phyloP scores from a whole-genome alignment of 305 asterid genomes.

The Fraxinus sp. region DNA sequence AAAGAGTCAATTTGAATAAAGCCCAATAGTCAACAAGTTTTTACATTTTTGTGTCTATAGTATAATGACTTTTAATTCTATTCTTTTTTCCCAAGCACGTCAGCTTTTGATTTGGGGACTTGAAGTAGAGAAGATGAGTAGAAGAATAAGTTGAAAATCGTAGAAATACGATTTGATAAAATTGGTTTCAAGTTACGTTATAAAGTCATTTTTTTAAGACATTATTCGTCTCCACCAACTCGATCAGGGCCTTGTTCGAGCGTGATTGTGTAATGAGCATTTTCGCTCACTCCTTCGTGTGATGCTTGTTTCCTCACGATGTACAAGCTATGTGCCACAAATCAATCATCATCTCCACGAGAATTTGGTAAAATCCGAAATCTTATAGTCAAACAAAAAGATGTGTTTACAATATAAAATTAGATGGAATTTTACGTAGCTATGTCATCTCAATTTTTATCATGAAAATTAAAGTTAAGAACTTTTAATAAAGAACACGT shows the following conservation, averaged over 20 bases:
- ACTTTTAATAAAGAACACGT: neutral
- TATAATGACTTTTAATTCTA: too few species aligned
- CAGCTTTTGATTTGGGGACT: neutral
- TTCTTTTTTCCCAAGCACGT: neutral
- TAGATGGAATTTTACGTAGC: neutral
- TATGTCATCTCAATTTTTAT: neutral
- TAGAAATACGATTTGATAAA: neutral
- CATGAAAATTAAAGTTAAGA: neutral
- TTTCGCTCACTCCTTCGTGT: neutral
- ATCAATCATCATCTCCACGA: neutral
- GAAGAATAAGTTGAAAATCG: neutral
- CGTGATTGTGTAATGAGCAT: too few species aligned
- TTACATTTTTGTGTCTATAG: neutral
- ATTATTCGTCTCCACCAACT: too few species aligned
- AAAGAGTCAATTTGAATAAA: too few species aligned
- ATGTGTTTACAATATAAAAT: neutral
- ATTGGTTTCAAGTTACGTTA: neutral
- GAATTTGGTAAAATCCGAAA: neutral
- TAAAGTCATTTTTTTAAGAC: neutral
- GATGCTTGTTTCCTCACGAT: neutral
- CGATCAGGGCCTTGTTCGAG: too few species aligned
- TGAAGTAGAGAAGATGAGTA: neutral
- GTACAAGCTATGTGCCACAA: neutral
- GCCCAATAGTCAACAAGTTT: neutral
- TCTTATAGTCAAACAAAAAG: neutral